Evolutionary conservation across 2,329 filamentous ascomycete species (phyloP), one percentile per base, ranked within the genome.

Genomic region (Fusarium transvaalense): DNA sequence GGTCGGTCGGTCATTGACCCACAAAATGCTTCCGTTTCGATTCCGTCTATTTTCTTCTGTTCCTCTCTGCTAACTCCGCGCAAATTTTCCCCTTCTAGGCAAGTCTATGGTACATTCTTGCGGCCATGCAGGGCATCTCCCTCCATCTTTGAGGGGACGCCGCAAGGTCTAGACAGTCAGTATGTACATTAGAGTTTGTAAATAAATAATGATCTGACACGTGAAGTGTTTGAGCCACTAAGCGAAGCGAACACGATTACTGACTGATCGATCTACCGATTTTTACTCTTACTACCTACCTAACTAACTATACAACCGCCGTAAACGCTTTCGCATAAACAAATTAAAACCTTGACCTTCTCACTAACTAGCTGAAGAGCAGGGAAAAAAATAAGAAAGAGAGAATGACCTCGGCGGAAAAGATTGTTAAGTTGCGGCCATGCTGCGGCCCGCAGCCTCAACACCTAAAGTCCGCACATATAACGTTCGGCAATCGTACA

Each of bases 21-120:
- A 73, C 59, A 64, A 46, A 72, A 68, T 65, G 45, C 55, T 58
- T 70, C 67, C 64, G 67, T 71, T 58, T 65, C 67, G 57, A 58
- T 69, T 70, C 67, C 67, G 55, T 71, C 58, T 46, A 46, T 64
- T 66, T 50, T 57, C 50, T 58, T 27, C 25, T 56, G 29, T 14
- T 42, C 27, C n/a, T 25, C 47, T 42, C 38, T 39, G 46, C 25
- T 32, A 59, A 66, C 66, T 69, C 66, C 57, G 51, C 61, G 21
- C 66, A 42, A 48, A 43, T 65, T 65, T 65, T 50, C 46, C 68
- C 53, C 37, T 51, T 68, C 65, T 38, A 27, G 68, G 48, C 46
- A 70, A 71, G 67, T 56, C 37, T 25, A 29, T 27, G 55, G 60
- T 71, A 25, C 56, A 37, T 64, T 68, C 37, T 65, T 48, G 8